Evolutionary conservation across 805 yeast genomes (phyloP), one percentile per base, ranked within the genome.

Genomic region (Sugiyamaella qingdaonensis): DNA sequence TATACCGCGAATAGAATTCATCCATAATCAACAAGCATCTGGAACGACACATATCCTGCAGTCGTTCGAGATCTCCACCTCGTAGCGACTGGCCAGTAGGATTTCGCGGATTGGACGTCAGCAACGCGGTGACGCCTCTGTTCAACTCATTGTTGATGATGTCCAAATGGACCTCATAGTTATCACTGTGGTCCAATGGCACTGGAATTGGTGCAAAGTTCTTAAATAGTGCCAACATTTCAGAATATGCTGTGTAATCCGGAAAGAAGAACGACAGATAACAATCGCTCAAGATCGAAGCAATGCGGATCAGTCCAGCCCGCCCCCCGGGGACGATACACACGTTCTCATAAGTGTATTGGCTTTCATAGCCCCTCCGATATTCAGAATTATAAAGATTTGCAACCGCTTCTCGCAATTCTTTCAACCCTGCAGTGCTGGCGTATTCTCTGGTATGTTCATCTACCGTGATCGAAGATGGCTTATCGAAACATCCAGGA

Each of bases 291-390:
- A 80, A 72, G 54, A 80, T 78, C 13, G 85, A 78, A 14, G 85
- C 85, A 56, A 80, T 80, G 64, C 85, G 74, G 4, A 81, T 80
- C 56, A 80, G 67, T 0, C 85, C 85, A 19, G 84, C 83, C 59
- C 85, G 69, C 1, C 85, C 85, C 34, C 85, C 85, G 8, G 85
- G 85, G 1, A 81, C 84, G 58, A 80, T 73, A 62, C 84, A 80
- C 33, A 80, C 85, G 61, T 80, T 80, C 61, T 79, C 82, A 62
- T 66, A 58, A 11, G 85, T 79, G 62, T 80, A 80, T 64, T 80
- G 74, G n/a, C 82, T 78, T 18, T 63, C 57, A 61, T 69, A 72
- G 48, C 73, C 75, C 54, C 72, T 60, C 59, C 85, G 75, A 63
- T 79, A 80, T 18, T 79, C 74, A 39, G 72, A 79, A 61, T 80